Percentiles rank a stretch among this genome's conserved stretches.
Conservation (phyloP, 1,284 basidiomycete species). For the Mycosarcoma maydis region DNA sequence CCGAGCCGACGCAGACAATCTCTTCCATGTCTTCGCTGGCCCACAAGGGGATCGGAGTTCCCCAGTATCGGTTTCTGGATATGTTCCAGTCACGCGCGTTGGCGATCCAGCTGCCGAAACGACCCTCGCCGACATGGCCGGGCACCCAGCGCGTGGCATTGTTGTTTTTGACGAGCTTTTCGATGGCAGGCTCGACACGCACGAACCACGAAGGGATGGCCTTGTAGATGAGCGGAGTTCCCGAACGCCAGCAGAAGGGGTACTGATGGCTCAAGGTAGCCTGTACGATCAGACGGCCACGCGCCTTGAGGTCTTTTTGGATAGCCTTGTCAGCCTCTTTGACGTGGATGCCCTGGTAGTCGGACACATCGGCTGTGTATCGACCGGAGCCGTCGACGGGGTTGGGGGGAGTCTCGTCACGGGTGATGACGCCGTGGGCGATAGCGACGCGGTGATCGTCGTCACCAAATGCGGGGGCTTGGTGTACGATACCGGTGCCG, state of each 20-base stretch:
- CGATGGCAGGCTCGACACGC: conserved; percentile 82
- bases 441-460: conserved; percentile 96
- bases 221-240: conserved; percentile 94
- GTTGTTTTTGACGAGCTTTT: conserved; percentile 90
- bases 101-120: conserved; percentile 96
- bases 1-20: conserved; percentile 88
- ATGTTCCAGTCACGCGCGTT: conserved; percentile 99
- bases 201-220: conserved; percentile 98
- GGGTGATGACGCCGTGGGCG: conserved; percentile 79
- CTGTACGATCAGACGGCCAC: conserved; percentile 87
- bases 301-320: conserved; percentile 87
- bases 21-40: conserved; percentile 91
- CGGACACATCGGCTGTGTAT: conserved; percentile 88
- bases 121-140: conserved; percentile 84
- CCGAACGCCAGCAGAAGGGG: conserved; percentile 94
- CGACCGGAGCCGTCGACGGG: conserved; percentile 89
- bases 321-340: conserved; percentile 96
- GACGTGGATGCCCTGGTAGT: conserved; percentile 89
- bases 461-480: conserved; percentile 98
- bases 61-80: conserved; percentile 99
- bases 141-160: conserved; percentile 94
- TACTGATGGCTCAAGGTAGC: conserved; percentile 89
- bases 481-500: conserved; percentile 98
- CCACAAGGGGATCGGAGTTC: conserved; percentile 97
- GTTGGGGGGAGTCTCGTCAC: conserved; percentile 93